A percentile compares a stretch with the other conserved stretches of the same genome.
Conservation (phyloP, 805 yeast species). For the Aciculoconidium aculeatum region DNA sequence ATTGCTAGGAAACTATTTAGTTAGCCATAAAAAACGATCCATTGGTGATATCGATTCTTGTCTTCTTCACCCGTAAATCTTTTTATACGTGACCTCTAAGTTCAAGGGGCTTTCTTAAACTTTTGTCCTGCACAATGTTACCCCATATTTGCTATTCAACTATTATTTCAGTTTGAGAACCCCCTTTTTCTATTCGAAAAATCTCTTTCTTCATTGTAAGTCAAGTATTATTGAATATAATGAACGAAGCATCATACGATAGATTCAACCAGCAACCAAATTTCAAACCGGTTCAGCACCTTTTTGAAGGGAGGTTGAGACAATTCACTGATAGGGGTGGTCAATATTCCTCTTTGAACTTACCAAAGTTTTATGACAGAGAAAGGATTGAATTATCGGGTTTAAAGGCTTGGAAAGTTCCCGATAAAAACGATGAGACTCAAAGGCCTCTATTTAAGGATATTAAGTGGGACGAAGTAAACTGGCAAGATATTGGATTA, state of each 20-base stretch:
- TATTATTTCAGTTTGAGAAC: too few species aligned
- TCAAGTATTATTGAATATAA: conserved; percentile 2
- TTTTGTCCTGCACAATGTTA: too few species aligned
- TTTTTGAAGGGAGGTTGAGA: conserved; percentile 66
- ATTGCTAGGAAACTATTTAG: too few species aligned
- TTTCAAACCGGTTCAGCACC: conserved; percentile 69
- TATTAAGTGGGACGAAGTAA: conserved; percentile 41
- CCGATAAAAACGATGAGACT: conserved; percentile 44
- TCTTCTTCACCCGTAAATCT: too few species aligned
- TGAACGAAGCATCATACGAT: conserved; percentile 5
- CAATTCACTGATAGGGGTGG: conserved; percentile 76
- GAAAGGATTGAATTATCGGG: conserved; percentile 46
- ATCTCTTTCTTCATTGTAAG: too few species aligned
- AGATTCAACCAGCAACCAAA: conserved; percentile 44
- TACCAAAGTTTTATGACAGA: conserved; percentile 75
- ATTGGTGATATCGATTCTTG: too few species aligned
- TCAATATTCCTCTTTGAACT: conserved; percentile 60
- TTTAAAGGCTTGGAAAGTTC: conserved; percentile 67
- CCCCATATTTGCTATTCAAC: too few species aligned
- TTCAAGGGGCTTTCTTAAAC: too few species aligned
- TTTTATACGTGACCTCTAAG: too few species aligned
- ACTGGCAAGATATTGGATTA: conserved; percentile 52
- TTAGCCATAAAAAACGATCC: too few species aligned
- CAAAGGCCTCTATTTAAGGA: conserved; percentile 59
- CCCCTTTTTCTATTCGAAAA: too few species aligned